Evolutionary conservation across 192 early-diverging fungal species (phyloP), one percentile per base, ranked within the genome.

Genomic region (Lunasporangiospora selenospora): DNA sequence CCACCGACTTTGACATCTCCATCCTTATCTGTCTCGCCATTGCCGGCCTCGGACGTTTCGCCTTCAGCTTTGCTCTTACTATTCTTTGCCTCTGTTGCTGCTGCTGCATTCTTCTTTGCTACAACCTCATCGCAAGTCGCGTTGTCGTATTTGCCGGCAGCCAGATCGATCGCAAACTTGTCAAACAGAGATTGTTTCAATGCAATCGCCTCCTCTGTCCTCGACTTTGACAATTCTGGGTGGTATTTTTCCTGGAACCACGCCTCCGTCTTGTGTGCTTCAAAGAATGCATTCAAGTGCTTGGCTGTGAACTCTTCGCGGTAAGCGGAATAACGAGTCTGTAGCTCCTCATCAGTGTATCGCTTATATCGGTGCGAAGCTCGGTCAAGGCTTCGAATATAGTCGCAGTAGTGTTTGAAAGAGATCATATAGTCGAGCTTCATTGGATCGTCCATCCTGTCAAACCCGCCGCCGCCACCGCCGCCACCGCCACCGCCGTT

Each of bases 191-290:
- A 77, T 10, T 62, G 64, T 59, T 91, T 89, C 18, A 87, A 81
- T 18, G 64, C 58, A 3, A 76, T 61, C 10, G 90, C 75, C 53
- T 86, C 75, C 27, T 79, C 56, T 30, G 77, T 70, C 24, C 89
- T 82, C 16, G 67, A 53, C 33, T 76, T 62, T 42, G 88, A 89
- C 1, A 81, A 67, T n/a, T 77, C 84, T 6, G 95, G 95, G 67
- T 97, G 91, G 62, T 96, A 98, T 58, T 92, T 90, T 81, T 96
- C 94, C 19, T 83, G 69, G 77, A 98, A 98, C 96, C 96, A 98
- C 57, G 94, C 93, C 24, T 90, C 85, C 1, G 87, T 83, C 47
- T 89, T 91, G 75, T 97, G 90, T 18, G 75, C 75, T 1, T 81
- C 77, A 76, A 92, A 95, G 65, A 95, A 96, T 40, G 81, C 82